These are phyloP conservation scores for Phytopythium mirpurense DNA, from an alignment of 352 stramenopile genomes.

Conservation along the genomic window DNA sequence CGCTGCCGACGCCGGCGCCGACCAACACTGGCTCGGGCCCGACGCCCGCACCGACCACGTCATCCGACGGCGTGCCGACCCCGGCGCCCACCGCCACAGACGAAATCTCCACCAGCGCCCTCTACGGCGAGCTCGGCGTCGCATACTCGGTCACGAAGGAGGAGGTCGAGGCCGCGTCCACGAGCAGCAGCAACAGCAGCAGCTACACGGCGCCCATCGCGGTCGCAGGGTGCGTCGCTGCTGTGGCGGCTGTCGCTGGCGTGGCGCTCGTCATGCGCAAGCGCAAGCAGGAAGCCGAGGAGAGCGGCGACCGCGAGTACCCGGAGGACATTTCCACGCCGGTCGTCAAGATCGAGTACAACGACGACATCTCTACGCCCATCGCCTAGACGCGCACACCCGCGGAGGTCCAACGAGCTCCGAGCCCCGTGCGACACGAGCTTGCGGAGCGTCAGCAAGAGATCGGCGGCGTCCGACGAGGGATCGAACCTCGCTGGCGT, in stretches of 20 bases:
- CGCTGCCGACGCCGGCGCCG: conserved; percentile 15
- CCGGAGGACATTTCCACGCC: conserved; percentile 8
- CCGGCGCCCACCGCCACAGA: conserved; percentile 10
- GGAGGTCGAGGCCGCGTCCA: conserved; percentile 17
- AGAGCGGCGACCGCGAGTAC: neutral
- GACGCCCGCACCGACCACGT: conserved; percentile 15
- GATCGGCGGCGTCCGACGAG: conserved; percentile 1
- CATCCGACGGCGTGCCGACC: conserved; percentile 8
- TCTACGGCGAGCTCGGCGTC: conserved; percentile 16
- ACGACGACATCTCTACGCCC: conserved; percentile 26
- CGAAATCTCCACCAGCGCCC: conserved; percentile 9
- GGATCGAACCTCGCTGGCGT: conserved; percentile 7
- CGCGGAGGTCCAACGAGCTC: too few species aligned
- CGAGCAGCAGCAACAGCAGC: conserved; percentile 8
- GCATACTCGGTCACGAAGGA: conserved; percentile 21
- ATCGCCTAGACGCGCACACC: conserved; percentile 11
- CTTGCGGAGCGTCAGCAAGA: neutral
- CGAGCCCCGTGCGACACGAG: neutral
- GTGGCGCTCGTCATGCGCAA: conserved; percentile 35
- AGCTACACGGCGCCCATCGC: conserved; percentile 22
- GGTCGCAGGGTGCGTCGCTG: conserved; percentile 30
- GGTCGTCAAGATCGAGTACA: conserved; percentile 20
- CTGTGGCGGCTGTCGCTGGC: conserved; percentile 31
- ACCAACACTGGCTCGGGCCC: conserved; percentile 7
- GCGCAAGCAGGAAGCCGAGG: conserved; percentile 18